Base-by-base conservation (phyloP, 1,139 yeast genomes). In the Taphrina pruni region DNA sequence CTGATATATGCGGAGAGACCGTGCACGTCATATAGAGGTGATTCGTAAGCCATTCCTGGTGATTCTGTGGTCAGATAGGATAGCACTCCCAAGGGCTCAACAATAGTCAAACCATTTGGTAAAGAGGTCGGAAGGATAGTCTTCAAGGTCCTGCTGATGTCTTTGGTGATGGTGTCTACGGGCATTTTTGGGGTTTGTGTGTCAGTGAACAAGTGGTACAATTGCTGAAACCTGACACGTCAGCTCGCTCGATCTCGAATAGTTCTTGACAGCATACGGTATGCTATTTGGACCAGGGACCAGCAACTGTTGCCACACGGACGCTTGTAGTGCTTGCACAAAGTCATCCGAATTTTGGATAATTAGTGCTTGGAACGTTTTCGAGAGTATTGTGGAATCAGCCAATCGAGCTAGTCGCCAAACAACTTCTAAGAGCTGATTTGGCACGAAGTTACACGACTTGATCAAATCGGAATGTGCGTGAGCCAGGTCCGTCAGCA, bases 31-130 rank as follows among this genome's bases (percentile, higher is more conserved):
- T 21, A 58, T 21, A 14, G 3, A n/a, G 21, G 54, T 43, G 21
- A 2, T 2, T n/a, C 41, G n/a, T 8, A 2, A 17, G 8, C 9
- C 8, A 1, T 45, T 45, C 9, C 48, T n/a, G 8, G 8, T 8
- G 48, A 7, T 5, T 12, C 8, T 14, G 48, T 14, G 8, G n/a
- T 45, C 20, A 45, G 17, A 45, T 45, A 8, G 8, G 62, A 9
- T 2, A 58, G 52, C 17, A 32, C 35, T 43, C 62, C 62, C 7
- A 58, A 8, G 3, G 62, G 62, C 8, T 58, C 50, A 5, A 58
- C 38, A 11, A 58, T 46, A 6, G 62, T 26, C 21, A 58, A 17
- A 7, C 11, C 39, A 1, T 8, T 32, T 21, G 62, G 54, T 9
- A 58, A 14, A 14, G 51, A 8, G 11, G 35, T 6, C 6, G 62